Conservation (phyloP, 345 rosid genomes). For the Melaleuca quinquenervia region DNA sequence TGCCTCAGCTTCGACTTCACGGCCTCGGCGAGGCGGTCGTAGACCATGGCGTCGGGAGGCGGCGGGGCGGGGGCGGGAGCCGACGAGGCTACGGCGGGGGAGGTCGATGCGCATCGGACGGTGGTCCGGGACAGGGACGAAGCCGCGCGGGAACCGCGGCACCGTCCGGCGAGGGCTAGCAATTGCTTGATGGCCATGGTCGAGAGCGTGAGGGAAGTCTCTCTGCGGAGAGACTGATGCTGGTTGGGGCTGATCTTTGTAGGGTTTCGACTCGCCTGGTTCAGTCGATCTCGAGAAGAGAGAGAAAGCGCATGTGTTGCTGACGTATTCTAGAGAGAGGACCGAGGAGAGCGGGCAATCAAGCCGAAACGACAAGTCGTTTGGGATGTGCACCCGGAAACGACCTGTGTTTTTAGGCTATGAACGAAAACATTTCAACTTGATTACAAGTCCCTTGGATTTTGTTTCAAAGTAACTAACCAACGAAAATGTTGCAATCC, state of each 20-base stretch:
- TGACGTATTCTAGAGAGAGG: neutral
- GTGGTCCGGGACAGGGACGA: constrained; percentile 4
- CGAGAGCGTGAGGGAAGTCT: neutral
- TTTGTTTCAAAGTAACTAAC: neutral
- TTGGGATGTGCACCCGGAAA: neutral
- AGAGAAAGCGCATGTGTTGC: neutral
- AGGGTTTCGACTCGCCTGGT: neutral
- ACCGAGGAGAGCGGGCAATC: neutral
- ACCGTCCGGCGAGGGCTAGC: constrained; percentile 4
- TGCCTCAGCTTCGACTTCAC: constrained; percentile 49
- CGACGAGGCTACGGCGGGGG: constrained; percentile 22
- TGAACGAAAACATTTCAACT: neutral
- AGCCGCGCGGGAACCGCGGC: constrained; percentile 41
- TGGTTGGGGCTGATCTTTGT: neutral
- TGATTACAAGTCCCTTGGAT: accelerated
- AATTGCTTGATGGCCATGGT: neutral
- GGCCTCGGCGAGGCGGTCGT: constrained; percentile 62
- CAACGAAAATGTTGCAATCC: neutral
- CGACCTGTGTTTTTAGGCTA: neutral
- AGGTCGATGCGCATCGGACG: constrained; percentile 30
- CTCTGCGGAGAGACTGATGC: neutral
- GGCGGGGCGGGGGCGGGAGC: constrained; percentile 35
- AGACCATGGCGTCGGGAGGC: constrained; percentile 55
- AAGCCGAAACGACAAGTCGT: neutral
- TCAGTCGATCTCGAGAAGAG: neutral